phyloP scores from a whole-genome alignment of 495 filamentous ascomycete species.

The Neurospora sp. region DNA sequence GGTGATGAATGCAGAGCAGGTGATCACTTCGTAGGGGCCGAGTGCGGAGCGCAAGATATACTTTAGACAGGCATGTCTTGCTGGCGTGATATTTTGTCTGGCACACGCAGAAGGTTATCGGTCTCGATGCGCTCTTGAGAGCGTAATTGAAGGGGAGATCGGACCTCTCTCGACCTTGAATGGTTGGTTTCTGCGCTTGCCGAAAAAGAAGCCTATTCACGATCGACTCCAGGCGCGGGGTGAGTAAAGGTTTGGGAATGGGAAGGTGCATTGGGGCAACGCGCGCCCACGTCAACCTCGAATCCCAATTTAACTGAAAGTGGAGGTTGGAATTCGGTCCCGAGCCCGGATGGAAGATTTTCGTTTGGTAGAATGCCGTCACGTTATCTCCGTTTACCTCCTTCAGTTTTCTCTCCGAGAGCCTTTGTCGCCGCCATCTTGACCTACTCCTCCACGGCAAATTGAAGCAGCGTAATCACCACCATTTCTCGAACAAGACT shows the following conservation, averaged over 20 bases:
- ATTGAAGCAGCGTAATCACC: conserved; percentile 36
- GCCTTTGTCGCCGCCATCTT: background rate
- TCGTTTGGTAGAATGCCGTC: background rate
- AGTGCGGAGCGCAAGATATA: background rate
- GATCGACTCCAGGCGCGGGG: background rate
- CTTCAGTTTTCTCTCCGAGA: background rate
- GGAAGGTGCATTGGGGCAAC: background rate
- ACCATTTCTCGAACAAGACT: conserved; percentile 83
- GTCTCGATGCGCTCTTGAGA: background rate
- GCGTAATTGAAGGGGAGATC: background rate
- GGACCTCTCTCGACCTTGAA: background rate
- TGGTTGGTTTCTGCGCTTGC: background rate
- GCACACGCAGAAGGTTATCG: background rate
- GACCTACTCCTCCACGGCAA: background rate
- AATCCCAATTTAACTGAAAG: background rate
- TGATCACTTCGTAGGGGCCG: background rate
- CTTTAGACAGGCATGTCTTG: background rate
- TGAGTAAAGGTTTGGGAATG: background rate
- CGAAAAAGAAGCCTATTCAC: background rate
- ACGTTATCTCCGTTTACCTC: background rate
- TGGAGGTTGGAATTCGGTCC: background rate
- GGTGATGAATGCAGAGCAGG: background rate
- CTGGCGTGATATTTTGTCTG: background rate
- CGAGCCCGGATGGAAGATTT: background rate
- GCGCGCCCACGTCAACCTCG: background rate